Percentiles rank a stretch among this genome's conserved stretches.
Conservation (phyloP, 139 green algal genomes). For the Tetradesmus obliquus region DNA sequence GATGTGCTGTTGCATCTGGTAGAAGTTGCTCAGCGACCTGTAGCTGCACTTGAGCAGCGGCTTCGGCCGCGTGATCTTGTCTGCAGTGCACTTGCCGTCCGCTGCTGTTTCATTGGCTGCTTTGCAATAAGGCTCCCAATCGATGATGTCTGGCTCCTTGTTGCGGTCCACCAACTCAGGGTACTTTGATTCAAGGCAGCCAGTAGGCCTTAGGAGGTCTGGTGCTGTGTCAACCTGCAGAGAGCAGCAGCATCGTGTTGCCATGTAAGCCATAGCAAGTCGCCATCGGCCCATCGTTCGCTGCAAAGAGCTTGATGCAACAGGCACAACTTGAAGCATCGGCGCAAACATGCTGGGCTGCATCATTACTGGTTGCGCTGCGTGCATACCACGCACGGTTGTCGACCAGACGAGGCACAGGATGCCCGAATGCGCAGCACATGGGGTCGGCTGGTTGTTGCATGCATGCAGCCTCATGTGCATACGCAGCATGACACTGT, state of each 20-base stretch:
- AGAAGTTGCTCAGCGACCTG: not conserved
- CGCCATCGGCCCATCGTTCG: too few relatives aligned
- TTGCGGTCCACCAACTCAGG: not conserved
- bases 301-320: too few relatives aligned
- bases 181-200: not conserved
- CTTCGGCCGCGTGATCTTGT: not conserved
- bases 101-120: not conserved
- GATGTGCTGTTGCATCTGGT: constrained; percentile 17
- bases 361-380: too few relatives aligned
- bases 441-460: too few relatives aligned
- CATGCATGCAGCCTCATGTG: not conserved
- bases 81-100: not conserved
- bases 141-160: not conserved
- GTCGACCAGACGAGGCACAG: too few relatives aligned
- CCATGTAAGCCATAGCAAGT: not conserved
- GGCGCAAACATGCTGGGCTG: too few relatives aligned
- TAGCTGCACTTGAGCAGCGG: not conserved
- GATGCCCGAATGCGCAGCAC: too few relatives aligned
- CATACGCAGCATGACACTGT: not conserved
- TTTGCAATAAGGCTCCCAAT: not conserved
- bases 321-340: too few relatives aligned
- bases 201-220: not conserved
- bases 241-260: not conserved
- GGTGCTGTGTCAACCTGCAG: not conserved
- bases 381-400: too few relatives aligned